A percentile compares a stretch with the other conserved stretches of the same genome.
These are phyloP conservation scores for Teunomyces funiuensis DNA, from an alignment of 805 yeast genomes.

Conservation along the genomic window DNA sequence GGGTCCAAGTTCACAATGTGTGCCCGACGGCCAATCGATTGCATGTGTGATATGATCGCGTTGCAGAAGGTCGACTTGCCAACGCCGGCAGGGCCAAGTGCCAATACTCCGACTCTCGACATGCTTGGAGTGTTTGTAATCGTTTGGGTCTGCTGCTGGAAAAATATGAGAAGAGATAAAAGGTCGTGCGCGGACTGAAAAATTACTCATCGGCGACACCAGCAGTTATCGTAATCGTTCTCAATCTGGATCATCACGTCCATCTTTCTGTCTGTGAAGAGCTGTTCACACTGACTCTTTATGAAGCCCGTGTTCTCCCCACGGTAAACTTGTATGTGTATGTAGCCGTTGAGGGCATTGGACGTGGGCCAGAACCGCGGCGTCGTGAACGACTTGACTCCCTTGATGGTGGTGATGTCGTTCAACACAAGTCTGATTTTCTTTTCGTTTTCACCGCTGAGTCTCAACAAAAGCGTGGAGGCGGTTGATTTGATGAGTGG, in stretches of 20 bases:
- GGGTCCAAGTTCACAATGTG: conserved; percentile 96
- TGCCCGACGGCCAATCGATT: conserved; percentile 86
- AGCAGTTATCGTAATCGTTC: conserved; percentile 59
- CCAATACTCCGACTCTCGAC: conserved; percentile 94
- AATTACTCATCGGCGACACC: conserved; percentile 50
- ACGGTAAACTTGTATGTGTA: conserved; percentile 71
- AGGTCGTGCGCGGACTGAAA: neutral
- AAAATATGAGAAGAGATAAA: neutral
- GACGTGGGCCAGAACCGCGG: conserved; percentile 87
- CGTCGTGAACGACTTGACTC: conserved; percentile 80
- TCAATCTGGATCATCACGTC: conserved; percentile 69
- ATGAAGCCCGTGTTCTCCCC: conserved; percentile 67
- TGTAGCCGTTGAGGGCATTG: conserved; percentile 52
- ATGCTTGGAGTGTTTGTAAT: conserved; percentile 37
- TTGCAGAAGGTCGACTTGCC: conserved; percentile 94
- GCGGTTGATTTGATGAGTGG: conserved; percentile 86
- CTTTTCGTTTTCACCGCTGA: conserved; percentile 60
- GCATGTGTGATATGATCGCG: conserved; percentile 82
- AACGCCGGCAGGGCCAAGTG: conserved; percentile 97
- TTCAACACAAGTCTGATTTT: conserved; percentile 62
- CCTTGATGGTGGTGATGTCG: conserved; percentile 68
- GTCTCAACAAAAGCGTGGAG: conserved; percentile 62
- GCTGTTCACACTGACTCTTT: conserved; percentile 56
- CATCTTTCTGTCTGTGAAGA: conserved; percentile 50
- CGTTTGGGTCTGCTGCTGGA: neutral